Evolutionary conservation across 345 rosid genomes (phyloP).

Genomic region (Acer negundo): DNA sequence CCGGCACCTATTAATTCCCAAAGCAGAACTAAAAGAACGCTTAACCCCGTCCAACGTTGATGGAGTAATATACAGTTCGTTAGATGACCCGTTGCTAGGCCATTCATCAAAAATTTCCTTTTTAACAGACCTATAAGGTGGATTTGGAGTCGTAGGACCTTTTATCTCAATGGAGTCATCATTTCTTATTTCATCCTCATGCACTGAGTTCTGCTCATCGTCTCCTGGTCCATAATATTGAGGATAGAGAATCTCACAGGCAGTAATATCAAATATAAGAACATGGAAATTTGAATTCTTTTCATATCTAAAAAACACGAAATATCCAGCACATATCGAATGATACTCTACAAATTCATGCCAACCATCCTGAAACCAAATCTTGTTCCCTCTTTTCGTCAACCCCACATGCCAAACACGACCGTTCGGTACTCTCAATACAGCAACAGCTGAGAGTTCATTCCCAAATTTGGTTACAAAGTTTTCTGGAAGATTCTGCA

Average conservation of each 20-base stretch:
- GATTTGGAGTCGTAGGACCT: conserved; percentile 8
- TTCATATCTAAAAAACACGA: conserved; percentile 42
- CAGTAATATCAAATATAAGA: conserved; percentile 33
- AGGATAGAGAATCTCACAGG: conserved; percentile 43
- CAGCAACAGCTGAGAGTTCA: conserved; percentile 41
- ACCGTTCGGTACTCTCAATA: conserved; percentile 38
- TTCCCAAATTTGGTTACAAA: conserved; percentile 33
- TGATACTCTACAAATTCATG: conserved; percentile 36
- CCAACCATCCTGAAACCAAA: conserved; percentile 54
- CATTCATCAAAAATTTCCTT: conserved; percentile 20
- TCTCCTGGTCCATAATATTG: background rate
- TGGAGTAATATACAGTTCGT: conserved; percentile 10
- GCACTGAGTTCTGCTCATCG: background rate
- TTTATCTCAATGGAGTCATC: conserved; percentile 29
- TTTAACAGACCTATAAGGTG: conserved; percentile 12
- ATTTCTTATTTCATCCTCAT: conserved; percentile 7
- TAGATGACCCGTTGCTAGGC: conserved; percentile 7
- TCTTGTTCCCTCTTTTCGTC: conserved; percentile 17
- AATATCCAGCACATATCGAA: conserved; percentile 35
- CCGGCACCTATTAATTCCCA: background rate
- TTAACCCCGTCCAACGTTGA: conserved; percentile 11
- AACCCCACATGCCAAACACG: conserved; percentile 42
- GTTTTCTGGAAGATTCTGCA: conserved; percentile 45
- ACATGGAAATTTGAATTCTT: conserved; percentile 38
- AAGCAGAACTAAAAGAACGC: background rate